Base-by-base conservation (phyloP, 768 basidiomycete genomes). In the Thelephora aurantiotincta region DNA sequence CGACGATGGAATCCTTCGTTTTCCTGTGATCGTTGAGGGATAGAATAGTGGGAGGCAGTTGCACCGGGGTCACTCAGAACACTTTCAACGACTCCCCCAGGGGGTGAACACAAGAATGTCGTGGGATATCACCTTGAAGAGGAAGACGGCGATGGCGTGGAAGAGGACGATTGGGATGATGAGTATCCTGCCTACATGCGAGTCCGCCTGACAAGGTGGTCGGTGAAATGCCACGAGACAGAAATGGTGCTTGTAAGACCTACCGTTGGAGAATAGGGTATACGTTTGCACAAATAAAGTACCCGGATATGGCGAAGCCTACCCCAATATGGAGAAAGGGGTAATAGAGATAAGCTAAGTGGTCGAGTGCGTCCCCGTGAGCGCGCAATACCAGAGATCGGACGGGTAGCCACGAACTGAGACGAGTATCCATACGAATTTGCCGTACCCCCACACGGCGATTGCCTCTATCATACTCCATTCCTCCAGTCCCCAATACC, bases 31-130 rank as follows among this genome's bases (percentile, higher is more conserved):
- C 65, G 50, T 77, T 66, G 6, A 75, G 56, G 4, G 89, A 87
- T 23, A 94, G 68, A 43, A 98, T 78, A 0, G 94, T 99, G 0
- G 94, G 94, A 0, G 92, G 92, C 3, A 99, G 71, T 67, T 98
- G 94, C 72, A 90, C 83, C 1, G 92, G 93, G 26, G n/a, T 30
- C 26, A 4, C 26, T 9, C 26, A 18, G 16, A 16, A 22, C 38
- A 22, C 22, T 41, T 41, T 30, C 26, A 9, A 30, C 26, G 26
- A 30, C 26, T 9, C 26, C 26, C 9, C 26, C 78, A n/a, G n/a
- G n/a, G n/a, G n/a, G n/a, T n/a, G n/a, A n/a, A n/a, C n/a, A n/a
- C n/a, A n/a, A n/a, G n/a, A n/a, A n/a, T n/a, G n/a, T n/a, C n/a
- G n/a, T n/a, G n/a, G n/a, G n/a, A n/a, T n/a, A n/a, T n/a, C n/a